A percentile compares a stretch with the other conserved stretches of the same genome.
Evolutionary conservation across 1,284 basidiomycete species (phyloP).

Genomic region (Rhodotorula sp.): DNA sequence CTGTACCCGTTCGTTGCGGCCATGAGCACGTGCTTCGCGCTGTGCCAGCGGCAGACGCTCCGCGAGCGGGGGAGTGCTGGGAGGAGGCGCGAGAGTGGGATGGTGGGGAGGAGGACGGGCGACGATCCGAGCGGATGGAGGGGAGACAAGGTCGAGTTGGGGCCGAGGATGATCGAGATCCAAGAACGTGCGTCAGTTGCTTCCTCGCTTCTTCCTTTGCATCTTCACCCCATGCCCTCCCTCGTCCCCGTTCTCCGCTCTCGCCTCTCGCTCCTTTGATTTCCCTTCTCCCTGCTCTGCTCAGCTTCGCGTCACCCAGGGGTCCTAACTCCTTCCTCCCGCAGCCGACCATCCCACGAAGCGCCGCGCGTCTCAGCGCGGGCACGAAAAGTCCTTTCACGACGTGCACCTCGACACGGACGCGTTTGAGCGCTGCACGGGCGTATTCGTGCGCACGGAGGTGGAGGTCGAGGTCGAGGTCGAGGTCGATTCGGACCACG

Average conservation of each 20-base stretch:
- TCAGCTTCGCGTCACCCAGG: too few relatives aligned
- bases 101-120: background rate
- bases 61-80: background rate
- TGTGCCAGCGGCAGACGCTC: background rate
- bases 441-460: background rate
- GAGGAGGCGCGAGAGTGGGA: background rate
- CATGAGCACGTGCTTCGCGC: background rate
- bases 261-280: background rate
- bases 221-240: too few relatives aligned
- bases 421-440: background rate
- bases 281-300: background rate
- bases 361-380: background rate
- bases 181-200: background rate
- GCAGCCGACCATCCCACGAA: background rate
- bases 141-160: background rate
- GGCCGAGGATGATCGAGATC: background rate
- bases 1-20: background rate
- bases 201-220: background rate
- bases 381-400: background rate
- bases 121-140: conserved; percentile 4
- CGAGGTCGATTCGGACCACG: background rate
- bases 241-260: too few relatives aligned
- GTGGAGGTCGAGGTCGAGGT: background rate
- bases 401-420: conserved; percentile 1
- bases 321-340: too few relatives aligned